Percentiles rank a stretch among this genome's conserved stretches.
Conservation (phyloP, 1,284 basidiomycete genomes). For the Pseudozyma pruni region DNA sequence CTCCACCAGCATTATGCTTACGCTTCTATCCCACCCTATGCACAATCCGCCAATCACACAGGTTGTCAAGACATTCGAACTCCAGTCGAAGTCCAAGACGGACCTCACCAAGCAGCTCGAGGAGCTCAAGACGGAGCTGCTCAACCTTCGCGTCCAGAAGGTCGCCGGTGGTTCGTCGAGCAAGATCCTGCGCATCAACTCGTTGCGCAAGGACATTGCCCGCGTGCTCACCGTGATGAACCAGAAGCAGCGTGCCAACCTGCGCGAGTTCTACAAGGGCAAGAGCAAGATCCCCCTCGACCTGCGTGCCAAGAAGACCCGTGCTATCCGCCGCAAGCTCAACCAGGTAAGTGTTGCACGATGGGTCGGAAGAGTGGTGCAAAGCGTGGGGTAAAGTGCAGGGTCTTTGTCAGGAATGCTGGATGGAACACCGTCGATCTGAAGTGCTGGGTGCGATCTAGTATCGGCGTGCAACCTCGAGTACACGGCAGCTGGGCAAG, state of each 20-base stretch:
- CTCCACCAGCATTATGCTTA: neutral
- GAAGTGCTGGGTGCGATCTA: too few species aligned
- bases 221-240: constrained; percentile 98
- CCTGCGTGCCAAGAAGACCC: constrained; percentile 97
- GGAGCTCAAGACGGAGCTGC: constrained; percentile 96
- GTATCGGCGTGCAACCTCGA: too few species aligned
- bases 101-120: constrained; percentile 94
- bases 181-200: constrained; percentile 85
- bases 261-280: constrained; percentile 96
- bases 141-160: constrained; percentile 92
- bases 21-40: neutral
- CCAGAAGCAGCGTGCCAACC: constrained; percentile 95
- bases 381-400: too few species aligned
- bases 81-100: constrained; percentile 98
- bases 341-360: constrained; percentile 77
- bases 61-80: constrained; percentile 92
- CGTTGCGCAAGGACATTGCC: constrained; percentile 98
- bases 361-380: too few species aligned
- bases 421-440: too few species aligned
- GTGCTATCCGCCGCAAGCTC: constrained; percentile 94
- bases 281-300: constrained; percentile 98
- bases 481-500: too few species aligned
- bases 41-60: constrained; percentile 14
- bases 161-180: constrained; percentile 94
- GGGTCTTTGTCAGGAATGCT: too few species aligned